Evolutionary conservation across 148 eudicot species (phyloP).

Genomic region (Fagopyrum homotropicum): DNA sequence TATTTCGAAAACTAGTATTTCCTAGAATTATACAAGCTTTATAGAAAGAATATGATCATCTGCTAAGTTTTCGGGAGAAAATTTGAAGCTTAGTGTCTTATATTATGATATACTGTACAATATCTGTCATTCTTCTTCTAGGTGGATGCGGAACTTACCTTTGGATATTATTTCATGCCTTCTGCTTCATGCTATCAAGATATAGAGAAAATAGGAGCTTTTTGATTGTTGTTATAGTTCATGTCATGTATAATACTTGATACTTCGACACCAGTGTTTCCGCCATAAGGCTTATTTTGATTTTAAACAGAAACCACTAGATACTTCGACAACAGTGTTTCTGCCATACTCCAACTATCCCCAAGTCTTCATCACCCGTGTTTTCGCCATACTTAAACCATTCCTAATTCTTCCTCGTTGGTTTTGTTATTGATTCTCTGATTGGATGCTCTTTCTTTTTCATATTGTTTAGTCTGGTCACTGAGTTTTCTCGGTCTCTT

Average conservation of each 20-base stretch:
- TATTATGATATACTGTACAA: background rate
- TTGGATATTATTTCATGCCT: background rate
- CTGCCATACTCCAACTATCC: too few species aligned
- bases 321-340: background rate
- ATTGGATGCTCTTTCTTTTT: too few species aligned
- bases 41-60: background rate
- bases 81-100: background rate
- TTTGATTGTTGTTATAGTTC: conserved; percentile 3
- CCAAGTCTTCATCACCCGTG: too few species aligned
- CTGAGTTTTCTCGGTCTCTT: too few species aligned
- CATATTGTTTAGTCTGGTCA: too few species aligned
- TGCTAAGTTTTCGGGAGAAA: background rate
- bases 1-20: background rate
- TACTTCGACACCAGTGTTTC: background rate
- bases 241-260: background rate
- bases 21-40: background rate
- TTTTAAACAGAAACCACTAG: background rate
- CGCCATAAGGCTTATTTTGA: background rate
- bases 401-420: too few species aligned
- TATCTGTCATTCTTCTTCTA: background rate
- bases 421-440: too few species aligned
- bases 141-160: conserved; percentile 1
- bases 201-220: background rate
- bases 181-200: background rate
- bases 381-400: too few species aligned